phyloP scores from a whole-genome alignment of 257 asterid species.

The Schizonepeta tenuifolia region DNA sequence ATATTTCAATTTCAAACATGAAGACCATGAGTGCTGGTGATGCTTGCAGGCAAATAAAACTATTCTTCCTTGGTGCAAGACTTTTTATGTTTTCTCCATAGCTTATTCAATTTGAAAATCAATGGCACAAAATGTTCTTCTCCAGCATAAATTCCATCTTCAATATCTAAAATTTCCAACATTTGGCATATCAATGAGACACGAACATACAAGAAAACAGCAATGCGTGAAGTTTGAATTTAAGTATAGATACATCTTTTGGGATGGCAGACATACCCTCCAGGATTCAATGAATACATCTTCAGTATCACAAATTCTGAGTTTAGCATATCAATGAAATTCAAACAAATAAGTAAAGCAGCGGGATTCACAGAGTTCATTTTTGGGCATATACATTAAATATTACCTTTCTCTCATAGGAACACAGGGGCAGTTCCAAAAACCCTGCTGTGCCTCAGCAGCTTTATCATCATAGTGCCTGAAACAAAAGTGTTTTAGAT shows the following conservation, averaged over 20 bases:
- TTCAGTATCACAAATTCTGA: background rate
- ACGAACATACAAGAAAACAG: background rate
- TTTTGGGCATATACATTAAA: background rate
- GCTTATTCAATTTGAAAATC: background rate
- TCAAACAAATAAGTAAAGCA: background rate
- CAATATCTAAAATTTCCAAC: background rate
- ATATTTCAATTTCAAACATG: constrained; percentile 15
- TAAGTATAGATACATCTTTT: background rate
- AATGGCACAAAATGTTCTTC: constrained; percentile 6
- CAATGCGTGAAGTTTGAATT: background rate
- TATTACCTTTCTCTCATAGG: constrained; percentile 74
- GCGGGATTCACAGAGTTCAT: background rate
- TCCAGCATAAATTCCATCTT: background rate
- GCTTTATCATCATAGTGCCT: constrained; percentile 88
- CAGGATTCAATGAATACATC: background rate
- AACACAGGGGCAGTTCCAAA: constrained; percentile 92
- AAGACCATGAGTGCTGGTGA: background rate
- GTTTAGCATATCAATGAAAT: background rate
- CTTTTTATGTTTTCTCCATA: background rate
- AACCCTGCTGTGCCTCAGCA: constrained; percentile 96
- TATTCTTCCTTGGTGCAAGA: background rate
- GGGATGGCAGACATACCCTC: background rate
- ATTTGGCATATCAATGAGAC: background rate
- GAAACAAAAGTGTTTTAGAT: constrained; percentile 27
- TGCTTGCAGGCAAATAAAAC: constrained; percentile 1